phyloP scores from a whole-genome alignment of 176 grass and related monocot genomes.

The Dendrocalamus sinicus region DNA sequence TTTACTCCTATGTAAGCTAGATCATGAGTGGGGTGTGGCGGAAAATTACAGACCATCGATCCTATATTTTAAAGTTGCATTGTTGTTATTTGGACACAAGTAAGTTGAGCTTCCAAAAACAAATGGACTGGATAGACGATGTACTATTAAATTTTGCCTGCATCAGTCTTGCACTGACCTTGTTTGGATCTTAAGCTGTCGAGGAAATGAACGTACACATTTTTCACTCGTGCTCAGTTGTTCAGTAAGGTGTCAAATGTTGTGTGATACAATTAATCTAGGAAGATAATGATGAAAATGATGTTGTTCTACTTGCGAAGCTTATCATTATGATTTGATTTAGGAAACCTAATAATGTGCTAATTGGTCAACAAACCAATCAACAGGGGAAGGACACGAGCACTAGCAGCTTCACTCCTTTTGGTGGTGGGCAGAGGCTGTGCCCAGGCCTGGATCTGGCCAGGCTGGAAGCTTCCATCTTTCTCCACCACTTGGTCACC shows the following conservation, averaged over 20 bases:
- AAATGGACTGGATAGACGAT: background rate
- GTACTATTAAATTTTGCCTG: background rate
- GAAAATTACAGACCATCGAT: background rate
- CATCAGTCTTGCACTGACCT: background rate
- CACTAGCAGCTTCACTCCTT: conserved; percentile 86
- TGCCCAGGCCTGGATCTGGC: conserved; percentile 97
- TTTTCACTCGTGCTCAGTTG: background rate
- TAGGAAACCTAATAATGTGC: conserved; percentile 40
- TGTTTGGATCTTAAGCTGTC: background rate
- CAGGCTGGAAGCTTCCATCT: conserved; percentile 97
- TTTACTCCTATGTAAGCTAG: conserved; percentile 28
- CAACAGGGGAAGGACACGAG: conserved; percentile 81
- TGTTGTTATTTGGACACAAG: background rate
- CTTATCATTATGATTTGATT: conserved; percentile 48
- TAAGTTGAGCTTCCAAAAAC: background rate
- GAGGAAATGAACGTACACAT: background rate
- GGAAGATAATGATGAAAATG: conserved; percentile 2
- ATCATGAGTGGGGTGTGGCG: conserved; percentile 9
- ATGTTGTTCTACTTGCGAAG: background rate
- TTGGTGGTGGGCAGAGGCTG: conserved; percentile 96
- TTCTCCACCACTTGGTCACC: conserved; percentile 98
- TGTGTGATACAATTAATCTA: background rate
- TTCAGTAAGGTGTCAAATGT: background rate
- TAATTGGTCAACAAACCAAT: conserved; percentile 53
- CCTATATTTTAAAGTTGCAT: background rate